Evolutionary conservation across 176 grass and related monocot genomes (phyloP).

Genomic region (Triticum monococcum): DNA sequence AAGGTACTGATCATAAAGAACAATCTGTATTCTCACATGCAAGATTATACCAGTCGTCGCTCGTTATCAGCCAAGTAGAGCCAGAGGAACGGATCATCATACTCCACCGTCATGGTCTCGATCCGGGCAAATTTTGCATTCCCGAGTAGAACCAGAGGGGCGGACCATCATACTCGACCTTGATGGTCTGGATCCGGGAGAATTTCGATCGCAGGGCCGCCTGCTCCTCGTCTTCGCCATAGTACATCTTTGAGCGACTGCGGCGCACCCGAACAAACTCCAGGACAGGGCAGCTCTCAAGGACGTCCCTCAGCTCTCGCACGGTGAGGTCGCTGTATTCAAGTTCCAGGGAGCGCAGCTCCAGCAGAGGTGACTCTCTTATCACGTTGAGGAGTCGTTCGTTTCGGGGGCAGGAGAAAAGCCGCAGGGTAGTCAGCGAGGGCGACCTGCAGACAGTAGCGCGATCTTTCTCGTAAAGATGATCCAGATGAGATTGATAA

Average conservation of each 20-base stretch:
- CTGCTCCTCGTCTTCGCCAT: background rate
- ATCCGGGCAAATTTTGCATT: background rate
- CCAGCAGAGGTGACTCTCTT: background rate
- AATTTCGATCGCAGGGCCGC: background rate
- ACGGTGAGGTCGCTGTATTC: background rate
- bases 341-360: background rate
- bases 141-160: too few species aligned
- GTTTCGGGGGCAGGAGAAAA: background rate
- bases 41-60: background rate
- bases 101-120: background rate
- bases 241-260: background rate
- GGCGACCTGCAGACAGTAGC: background rate
- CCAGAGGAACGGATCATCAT: too few species aligned
- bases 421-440: background rate
- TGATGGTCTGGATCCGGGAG: background rate
- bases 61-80: too few species aligned
- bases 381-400: background rate
- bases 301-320: background rate
- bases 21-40: background rate
- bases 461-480: background rate
- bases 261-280: background rate
- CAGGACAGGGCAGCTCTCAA: background rate
- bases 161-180: background rate
- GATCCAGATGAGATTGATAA: too few species aligned
- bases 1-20: background rate